Evolutionary conservation across 2,329 filamentous ascomycete species (phyloP).

Genomic region (Dactylellina haptotyla): DNA sequence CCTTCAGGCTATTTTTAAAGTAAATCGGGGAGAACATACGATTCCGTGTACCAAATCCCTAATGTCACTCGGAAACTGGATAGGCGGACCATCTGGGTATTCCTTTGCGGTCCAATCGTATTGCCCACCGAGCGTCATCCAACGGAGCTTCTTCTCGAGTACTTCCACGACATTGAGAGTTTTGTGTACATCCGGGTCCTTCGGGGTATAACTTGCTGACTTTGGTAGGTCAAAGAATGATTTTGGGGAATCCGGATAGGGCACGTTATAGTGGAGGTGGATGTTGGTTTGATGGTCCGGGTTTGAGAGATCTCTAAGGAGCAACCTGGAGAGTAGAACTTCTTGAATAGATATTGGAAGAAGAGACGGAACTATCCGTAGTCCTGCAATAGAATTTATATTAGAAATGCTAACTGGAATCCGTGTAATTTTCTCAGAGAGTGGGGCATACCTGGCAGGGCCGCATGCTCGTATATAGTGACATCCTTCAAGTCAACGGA

Average conservation of each 20-base stretch:
- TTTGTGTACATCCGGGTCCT: slow-evolving; percentile 78
- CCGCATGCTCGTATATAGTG: slow-evolving; percentile 53
- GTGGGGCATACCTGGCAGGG: slow-evolving; percentile 55
- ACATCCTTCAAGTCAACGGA: neutral
- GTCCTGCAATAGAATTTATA: slow-evolving; percentile 67
- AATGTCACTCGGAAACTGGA: slow-evolving; percentile 79
- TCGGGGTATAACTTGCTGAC: slow-evolving; percentile 65
- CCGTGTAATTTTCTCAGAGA: too few relatives aligned
- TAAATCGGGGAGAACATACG: neutral
- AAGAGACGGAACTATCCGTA: slow-evolving; percentile 79
- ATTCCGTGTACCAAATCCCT: slow-evolving; percentile 68
- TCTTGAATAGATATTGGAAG: slow-evolving; percentile 76
- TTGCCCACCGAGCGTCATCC: slow-evolving; percentile 93
- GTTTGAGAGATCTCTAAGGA: slow-evolving; percentile 80
- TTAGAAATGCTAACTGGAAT: neutral
- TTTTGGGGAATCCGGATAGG: slow-evolving; percentile 69
- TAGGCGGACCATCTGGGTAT: slow-evolving; percentile 76
- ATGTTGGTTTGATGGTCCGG: slow-evolving; percentile 85
- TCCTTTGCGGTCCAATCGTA: slow-evolving; percentile 93
- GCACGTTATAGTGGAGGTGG: slow-evolving; percentile 80
- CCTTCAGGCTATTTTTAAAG: neutral
- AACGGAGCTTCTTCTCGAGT: slow-evolving; percentile 83
- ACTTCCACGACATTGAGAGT: slow-evolving; percentile 75
- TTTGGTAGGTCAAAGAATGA: slow-evolving; percentile 69
- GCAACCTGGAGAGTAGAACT: slow-evolving; percentile 74